Conservation (phyloP, 1,139 yeast species). For the Debaryomyces nepalensis region DNA sequence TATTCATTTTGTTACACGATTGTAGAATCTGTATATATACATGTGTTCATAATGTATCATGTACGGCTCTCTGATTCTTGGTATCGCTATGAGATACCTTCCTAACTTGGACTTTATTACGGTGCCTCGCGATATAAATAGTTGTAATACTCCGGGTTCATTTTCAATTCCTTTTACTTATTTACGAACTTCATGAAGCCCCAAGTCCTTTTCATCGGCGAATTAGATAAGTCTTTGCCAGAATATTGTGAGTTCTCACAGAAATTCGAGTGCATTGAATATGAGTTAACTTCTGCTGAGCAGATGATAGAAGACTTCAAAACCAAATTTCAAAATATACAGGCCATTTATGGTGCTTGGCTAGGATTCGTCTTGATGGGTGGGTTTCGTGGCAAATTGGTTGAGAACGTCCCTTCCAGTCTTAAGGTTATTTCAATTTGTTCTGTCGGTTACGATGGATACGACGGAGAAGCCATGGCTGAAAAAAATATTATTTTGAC, state of each 20-base stretch:
- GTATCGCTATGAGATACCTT: no score
- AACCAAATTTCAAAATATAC: constrained; percentile 42
- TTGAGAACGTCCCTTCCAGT: constrained; percentile 54
- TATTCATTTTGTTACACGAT: constrained; percentile 5
- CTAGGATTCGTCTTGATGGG: constrained; percentile 56
- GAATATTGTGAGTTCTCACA: constrained; percentile 42
- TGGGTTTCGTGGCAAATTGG: constrained; percentile 50
- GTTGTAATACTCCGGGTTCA: neutral
- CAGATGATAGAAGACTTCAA: constrained; percentile 45
- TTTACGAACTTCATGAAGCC: constrained; percentile 22
- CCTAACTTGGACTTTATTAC: constrained; percentile 8
- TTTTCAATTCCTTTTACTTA: neutral
- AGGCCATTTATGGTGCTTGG: constrained; percentile 71
- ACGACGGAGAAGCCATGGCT: constrained; percentile 48
- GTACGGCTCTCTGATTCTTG: no score
- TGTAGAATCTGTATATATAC: no score
- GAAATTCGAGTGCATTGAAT: constrained; percentile 48
- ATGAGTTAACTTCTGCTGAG: constrained; percentile 45
- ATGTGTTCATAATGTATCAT: no score
- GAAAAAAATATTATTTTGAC: constrained; percentile 58
- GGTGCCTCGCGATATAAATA: constrained; percentile 1
- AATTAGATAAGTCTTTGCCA: constrained; percentile 39
- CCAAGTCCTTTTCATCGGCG: constrained; percentile 52
- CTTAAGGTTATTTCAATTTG: constrained; percentile 65
- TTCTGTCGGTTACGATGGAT: constrained; percentile 72